Evolutionary conservation across 2,329 filamentous ascomycete genomes (phyloP), one percentile per base, ranked within the genome.

Genomic region (Xylariaceae sp.): DNA sequence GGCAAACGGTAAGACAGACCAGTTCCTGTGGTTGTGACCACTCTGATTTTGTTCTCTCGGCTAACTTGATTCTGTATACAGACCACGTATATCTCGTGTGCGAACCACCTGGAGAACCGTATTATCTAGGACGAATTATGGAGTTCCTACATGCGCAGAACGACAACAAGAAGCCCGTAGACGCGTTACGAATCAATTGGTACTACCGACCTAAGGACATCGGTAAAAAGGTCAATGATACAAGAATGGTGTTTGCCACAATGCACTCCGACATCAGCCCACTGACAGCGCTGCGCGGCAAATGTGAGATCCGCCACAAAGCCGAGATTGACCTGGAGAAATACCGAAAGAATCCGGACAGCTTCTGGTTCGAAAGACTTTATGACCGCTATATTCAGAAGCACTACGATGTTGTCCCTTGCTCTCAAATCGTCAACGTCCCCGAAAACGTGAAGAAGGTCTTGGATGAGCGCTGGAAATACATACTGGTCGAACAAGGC

Each of bases 211-310:
- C 93, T 45, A 90, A 93, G 67, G 93, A 98, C 69, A 95, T 97
- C 62, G 88, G 88, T 56, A 88, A 91, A 57, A 93, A 91, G 70
- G 85, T 88, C 57, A 85, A 87, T 65, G 93, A 98, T 73, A 92
- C 88, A 48, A 86, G 93, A 51, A 76, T 92, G 59, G 82, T 98
- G 42, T 96, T 92, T 69, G 92, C 90, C 52, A 95, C 93, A 22
- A 98, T 98, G 93, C 93, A 98, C 68, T 97, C 93, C 21, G 93
- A 98, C 72, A 86, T 90, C 51, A 95, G 89, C 64, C 93, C 93
- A 47, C 76, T 98, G 59, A 90, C 90, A 40, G 89, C 93, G 37
- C 75, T 98, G 57, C 88, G 93, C 61, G 93, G 93, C 56, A 95
- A 94, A 71, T 97, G 92, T 68, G 82, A 85, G 54, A 93, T 98